A percentile compares a stretch with the other conserved stretches of the same genome.
These are phyloP conservation scores for Piper betle DNA, from an alignment of 164 flowering plant genomes.

Conservation along the genomic window DNA sequence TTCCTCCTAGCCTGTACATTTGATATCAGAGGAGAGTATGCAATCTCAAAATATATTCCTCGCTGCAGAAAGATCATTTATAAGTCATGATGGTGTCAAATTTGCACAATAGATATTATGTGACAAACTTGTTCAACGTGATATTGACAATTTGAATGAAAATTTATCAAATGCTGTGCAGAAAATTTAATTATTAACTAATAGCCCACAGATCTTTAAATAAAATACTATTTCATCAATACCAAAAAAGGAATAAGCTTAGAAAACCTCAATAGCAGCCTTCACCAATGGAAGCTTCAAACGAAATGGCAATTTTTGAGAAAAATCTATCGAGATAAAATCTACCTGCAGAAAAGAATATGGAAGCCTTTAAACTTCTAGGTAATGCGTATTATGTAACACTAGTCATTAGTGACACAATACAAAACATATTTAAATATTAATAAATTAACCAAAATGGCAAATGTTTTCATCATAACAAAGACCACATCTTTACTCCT, in stretches of 20 bases:
- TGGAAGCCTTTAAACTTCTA: not conserved
- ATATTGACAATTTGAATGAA: too few species aligned
- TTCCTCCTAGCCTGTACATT: constrained; percentile 59
- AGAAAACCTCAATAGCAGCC: constrained; percentile 62
- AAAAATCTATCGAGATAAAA: constrained; percentile 77
- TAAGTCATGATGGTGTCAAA: not conserved
- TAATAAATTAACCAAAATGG: too few species aligned
- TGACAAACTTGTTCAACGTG: too few species aligned
- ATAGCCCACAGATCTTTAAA: too few species aligned
- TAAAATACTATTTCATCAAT: too few species aligned
- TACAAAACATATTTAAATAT: too few species aligned
- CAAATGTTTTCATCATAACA: too few species aligned
- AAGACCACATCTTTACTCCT: too few species aligned
- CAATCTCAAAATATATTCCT: constrained; percentile 79
- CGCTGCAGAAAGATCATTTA: constrained; percentile 39
- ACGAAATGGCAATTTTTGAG: constrained; percentile 59
- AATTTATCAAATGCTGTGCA: too few species aligned
- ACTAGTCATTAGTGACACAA: too few species aligned
- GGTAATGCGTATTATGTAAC: too few species aligned
- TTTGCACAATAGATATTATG: not conserved
- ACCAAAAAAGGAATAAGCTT: not conserved
- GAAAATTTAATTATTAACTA: too few species aligned
- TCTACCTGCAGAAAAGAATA: constrained; percentile 45
- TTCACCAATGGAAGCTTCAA: constrained; percentile 63
- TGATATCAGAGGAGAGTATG: constrained; percentile 45